A percentile compares a stretch with the other conserved stretches of the same genome.
Conservation (phyloP, 1,284 basidiomycete species). For the Meira miltonrushii region DNA sequence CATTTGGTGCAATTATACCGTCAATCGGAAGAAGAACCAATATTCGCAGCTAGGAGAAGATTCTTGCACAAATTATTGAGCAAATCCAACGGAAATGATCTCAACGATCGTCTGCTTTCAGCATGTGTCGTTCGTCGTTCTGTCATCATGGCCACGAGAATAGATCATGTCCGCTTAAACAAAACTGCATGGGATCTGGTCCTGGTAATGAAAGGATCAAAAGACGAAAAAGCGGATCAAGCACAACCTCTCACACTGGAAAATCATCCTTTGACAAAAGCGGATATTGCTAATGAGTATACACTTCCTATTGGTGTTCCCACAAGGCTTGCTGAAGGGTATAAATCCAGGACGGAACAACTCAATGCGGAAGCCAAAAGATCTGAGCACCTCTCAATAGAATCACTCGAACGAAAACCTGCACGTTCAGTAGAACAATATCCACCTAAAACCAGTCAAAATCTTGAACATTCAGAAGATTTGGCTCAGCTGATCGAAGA, state of each 20-base stretch:
- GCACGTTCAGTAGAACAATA: background rate
- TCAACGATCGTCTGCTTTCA: background rate
- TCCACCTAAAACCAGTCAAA: slow-evolving; percentile 4
- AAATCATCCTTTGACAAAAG: background rate
- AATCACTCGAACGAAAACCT: slow-evolving; percentile 1
- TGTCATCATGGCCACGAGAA: background rate
- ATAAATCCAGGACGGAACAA: background rate
- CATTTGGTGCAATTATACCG: background rate
- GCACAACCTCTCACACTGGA: too few species aligned
- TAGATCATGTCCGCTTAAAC: slow-evolving; percentile 2
- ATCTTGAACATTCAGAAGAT: background rate
- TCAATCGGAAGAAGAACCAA: background rate
- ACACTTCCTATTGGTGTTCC: slow-evolving; percentile 2
- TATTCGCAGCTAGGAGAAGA: background rate
- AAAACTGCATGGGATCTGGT: slow-evolving; percentile 2
- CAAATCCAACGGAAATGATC: background rate
- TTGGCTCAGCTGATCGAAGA: slow-evolving; percentile 1
- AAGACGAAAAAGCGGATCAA: too few species aligned
- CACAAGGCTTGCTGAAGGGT: background rate
- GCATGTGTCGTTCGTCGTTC: background rate
- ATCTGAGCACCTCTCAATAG: background rate
- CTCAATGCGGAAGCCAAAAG: background rate
- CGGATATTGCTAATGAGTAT: background rate
- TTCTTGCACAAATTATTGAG: background rate
- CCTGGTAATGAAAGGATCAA: background rate